Percentiles rank a stretch among this genome's conserved stretches.
Conservation (phyloP, 306 rosid species). For the Amphicarpaea edgeworthii region DNA sequence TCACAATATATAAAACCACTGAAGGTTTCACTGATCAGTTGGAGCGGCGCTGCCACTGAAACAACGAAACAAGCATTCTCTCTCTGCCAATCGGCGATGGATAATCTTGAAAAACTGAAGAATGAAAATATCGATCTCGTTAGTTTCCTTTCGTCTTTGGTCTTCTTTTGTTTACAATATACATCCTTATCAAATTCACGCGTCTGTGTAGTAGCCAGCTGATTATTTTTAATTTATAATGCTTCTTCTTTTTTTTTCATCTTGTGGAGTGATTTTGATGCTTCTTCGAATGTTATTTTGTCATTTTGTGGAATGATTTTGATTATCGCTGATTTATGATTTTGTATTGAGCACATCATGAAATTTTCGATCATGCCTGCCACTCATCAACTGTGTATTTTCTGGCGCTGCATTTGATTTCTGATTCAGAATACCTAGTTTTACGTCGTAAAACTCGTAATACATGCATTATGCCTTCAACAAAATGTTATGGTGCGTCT, state of each 20-base stretch:
- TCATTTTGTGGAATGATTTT: neutral
- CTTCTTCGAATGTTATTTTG: neutral
- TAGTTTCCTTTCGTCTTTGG: neutral
- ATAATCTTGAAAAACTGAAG: conserved; percentile 63
- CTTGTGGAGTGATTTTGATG: neutral
- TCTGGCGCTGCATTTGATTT: neutral
- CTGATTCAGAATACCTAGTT: neutral
- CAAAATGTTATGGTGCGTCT: neutral
- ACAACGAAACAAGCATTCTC: neutral
- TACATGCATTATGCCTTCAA: too few relatives aligned
- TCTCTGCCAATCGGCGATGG: conserved; percentile 31
- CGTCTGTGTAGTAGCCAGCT: neutral
- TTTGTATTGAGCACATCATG: neutral
- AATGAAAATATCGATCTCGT: conserved; percentile 75
- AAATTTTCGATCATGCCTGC: neutral
- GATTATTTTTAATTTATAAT: neutral
- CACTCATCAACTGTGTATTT: neutral
- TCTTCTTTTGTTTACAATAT: neutral
- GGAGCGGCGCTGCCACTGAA: neutral
- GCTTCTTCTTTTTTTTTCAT: too few relatives aligned
- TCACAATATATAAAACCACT: neutral
- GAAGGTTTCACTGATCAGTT: neutral
- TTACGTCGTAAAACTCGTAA: neutral
- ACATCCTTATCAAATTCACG: neutral
- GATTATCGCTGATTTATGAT: neutral